Evolutionary conservation across 2,329 filamentous ascomycete species (phyloP).

Genomic region (Madurella mycetomatis): DNA sequence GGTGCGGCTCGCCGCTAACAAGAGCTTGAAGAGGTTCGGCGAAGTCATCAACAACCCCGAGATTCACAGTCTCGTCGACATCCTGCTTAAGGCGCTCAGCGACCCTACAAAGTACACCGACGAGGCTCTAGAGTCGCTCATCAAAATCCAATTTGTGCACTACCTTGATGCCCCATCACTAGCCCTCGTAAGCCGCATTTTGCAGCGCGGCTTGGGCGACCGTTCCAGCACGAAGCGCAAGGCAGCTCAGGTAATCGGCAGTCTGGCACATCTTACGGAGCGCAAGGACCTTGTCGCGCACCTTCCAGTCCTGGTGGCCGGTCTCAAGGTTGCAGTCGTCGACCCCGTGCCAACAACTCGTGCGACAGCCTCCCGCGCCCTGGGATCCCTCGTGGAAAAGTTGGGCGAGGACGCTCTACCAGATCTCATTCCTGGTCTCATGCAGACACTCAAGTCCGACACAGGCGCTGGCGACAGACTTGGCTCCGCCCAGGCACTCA

Average conservation of each 20-base stretch:
- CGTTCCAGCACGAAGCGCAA: slow-evolving; percentile 95
- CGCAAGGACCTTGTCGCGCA: slow-evolving; percentile 90
- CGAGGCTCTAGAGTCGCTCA: slow-evolving; percentile 84
- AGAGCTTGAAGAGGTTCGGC: slow-evolving; percentile 94
- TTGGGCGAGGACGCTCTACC: slow-evolving; percentile 94
- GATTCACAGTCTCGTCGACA: slow-evolving; percentile 85
- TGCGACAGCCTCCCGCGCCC: slow-evolving; percentile 90
- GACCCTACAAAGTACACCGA: slow-evolving; percentile 97
- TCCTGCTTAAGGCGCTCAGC: slow-evolving; percentile 91
- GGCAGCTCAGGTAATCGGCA: slow-evolving; percentile 95
- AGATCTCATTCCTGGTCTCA: slow-evolving; percentile 93
- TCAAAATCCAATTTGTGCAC: slow-evolving; percentile 97
- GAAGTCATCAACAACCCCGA: slow-evolving; percentile 98
- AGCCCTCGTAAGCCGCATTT: slow-evolving; percentile 88
- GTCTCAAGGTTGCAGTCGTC: slow-evolving; percentile 81
- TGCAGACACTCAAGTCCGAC: slow-evolving; percentile 96
- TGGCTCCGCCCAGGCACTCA: slow-evolving; percentile 92
- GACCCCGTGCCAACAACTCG: slow-evolving; percentile 95
- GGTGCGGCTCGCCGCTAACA: slow-evolving; percentile 84
- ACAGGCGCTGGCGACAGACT: slow-evolving; percentile 93
- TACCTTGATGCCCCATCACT: slow-evolving; percentile 97
- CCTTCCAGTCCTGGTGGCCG: slow-evolving; percentile 85
- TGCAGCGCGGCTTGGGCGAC: slow-evolving; percentile 87
- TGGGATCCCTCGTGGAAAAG: slow-evolving; percentile 97
- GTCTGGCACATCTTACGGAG: slow-evolving; percentile 92